Percentiles rank a stretch among this genome's conserved stretches.
phyloP scores from a whole-genome alignment of 805 yeast genomes.

The Saccharomycopsis babjevae region DNA sequence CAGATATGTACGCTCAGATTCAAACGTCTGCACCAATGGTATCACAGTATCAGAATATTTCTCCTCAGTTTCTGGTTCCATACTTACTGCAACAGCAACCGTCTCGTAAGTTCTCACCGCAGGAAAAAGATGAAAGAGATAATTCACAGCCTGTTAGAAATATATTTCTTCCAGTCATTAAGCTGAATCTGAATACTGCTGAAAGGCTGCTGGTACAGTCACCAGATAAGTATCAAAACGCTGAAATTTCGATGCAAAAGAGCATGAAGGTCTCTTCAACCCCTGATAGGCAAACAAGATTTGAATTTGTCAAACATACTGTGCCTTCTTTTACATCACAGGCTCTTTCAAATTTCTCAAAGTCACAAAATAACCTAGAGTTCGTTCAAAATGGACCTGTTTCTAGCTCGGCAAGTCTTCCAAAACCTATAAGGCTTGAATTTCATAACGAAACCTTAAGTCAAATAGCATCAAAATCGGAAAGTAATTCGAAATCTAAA shows the following conservation, averaged over 20 bases:
- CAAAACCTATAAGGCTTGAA: background rate
- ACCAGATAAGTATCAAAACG: background rate
- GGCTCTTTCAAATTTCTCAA: background rate
- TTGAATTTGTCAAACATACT: background rate
- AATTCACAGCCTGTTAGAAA: background rate
- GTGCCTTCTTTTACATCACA: background rate
- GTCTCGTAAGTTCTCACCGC: background rate
- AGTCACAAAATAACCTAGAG: background rate
- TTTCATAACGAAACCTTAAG: background rate
- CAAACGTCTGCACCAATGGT: background rate
- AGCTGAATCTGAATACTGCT: background rate
- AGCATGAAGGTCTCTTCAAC: background rate
- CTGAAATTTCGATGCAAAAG: background rate
- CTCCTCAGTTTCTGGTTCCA: background rate
- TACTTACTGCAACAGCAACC: background rate
- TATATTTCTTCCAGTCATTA: background rate
- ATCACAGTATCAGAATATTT: background rate
- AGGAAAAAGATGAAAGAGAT: background rate
- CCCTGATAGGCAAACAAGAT: background rate
- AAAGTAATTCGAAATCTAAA: background rate
- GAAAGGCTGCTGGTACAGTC: background rate
- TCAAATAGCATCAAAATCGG: background rate
- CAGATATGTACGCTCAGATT: background rate
- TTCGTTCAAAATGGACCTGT: background rate
- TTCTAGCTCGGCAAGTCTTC: background rate